A percentile compares a stretch with the other conserved stretches of the same genome.
Evolutionary conservation across 164 flowering plant genomes (phyloP).

Genomic region (Cinnamomum micranthum): DNA sequence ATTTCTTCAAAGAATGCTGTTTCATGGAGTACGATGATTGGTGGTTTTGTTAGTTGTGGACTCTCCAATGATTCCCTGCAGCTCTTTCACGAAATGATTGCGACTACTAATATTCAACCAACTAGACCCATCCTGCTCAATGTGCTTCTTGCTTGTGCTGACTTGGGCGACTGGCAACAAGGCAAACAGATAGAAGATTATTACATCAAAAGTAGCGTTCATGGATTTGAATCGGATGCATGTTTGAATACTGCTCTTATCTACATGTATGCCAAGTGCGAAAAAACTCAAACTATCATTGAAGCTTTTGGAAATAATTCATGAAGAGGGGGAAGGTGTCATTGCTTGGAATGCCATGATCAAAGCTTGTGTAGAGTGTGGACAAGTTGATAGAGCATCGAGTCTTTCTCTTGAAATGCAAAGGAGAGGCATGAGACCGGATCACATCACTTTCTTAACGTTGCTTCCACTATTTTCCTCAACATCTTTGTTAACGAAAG

Average conservation of each 20-base stretch:
- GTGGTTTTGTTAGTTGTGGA: slow-evolving; percentile 11
- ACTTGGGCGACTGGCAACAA: slow-evolving; percentile 8
- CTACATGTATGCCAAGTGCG: slow-evolving; percentile 14
- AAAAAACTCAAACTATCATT: slow-evolving; percentile 4
- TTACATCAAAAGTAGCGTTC: not conserved
- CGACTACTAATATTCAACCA: not conserved
- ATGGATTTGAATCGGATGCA: slow-evolving; percentile 6
- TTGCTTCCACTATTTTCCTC: slow-evolving; percentile 17
- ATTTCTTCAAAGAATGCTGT: slow-evolving; percentile 8
- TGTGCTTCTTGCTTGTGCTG: slow-evolving; percentile 18
- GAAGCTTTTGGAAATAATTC: slow-evolving; percentile 1
- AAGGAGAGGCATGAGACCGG: slow-evolving; percentile 7
- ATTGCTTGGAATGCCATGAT: slow-evolving; percentile 18
- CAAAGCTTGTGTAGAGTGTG: slow-evolving; percentile 15
- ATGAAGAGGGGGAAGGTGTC: slow-evolving; percentile 6
- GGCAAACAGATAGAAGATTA: slow-evolving; percentile 1
- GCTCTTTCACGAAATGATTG: slow-evolving; percentile 11
- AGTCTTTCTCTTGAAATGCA: slow-evolving; percentile 6
- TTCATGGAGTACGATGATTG: slow-evolving; percentile 21
- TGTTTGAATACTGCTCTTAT: slow-evolving; percentile 12
- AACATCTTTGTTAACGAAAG: slow-evolving; percentile 7
- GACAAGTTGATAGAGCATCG: not conserved
- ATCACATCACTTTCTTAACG: slow-evolving; percentile 10
- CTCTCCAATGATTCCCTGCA: slow-evolving; percentile 3
- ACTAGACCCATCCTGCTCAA: slow-evolving; percentile 16